Conservation (phyloP, 345 rosid species). For the Aquilaria malaccensis region DNA sequence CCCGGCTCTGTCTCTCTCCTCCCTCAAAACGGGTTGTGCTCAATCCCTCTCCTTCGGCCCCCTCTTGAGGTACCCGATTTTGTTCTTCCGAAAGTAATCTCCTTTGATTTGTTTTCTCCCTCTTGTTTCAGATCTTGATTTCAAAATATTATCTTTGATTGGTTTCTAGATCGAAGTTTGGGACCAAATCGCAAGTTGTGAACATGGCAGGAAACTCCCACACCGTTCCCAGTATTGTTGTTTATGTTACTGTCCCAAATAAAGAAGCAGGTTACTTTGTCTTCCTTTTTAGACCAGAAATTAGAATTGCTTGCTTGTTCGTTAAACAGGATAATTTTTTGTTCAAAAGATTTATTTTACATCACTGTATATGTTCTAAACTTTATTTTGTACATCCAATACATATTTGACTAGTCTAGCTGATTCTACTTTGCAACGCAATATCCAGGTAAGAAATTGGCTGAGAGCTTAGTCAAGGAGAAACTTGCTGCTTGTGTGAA, state of each 20-base stretch:
- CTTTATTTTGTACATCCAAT: too few relatives aligned
- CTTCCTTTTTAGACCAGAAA: not conserved
- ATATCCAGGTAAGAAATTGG: conserved; percentile 75
- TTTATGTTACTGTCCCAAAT: conserved; percentile 85
- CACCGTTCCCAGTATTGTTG: conserved; percentile 71
- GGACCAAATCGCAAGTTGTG: conserved; percentile 26
- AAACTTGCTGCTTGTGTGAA: conserved; percentile 95
- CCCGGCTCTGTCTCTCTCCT: conserved; percentile 22
- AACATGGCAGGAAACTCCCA: conserved; percentile 58
- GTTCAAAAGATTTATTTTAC: too few relatives aligned
- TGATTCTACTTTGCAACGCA: not conserved
- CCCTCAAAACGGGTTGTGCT: conserved; percentile 43
- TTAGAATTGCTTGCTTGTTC: not conserved
- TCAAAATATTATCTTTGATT: not conserved
- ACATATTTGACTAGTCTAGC: not conserved
- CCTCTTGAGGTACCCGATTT: conserved; percentile 33
- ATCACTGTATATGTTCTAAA: not conserved
- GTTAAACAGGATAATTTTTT: too few relatives aligned
- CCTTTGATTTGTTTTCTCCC: not conserved
- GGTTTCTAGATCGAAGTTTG: conserved; percentile 43
- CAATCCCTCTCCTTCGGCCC: conserved; percentile 47
- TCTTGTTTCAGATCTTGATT: not conserved
- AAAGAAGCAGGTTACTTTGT: conserved; percentile 61
- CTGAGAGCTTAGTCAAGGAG: conserved; percentile 69
- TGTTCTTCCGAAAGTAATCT: not conserved